Base-by-base conservation (phyloP, 192 early-diverging fungal species). In the Mortierella hygrophila region DNA sequence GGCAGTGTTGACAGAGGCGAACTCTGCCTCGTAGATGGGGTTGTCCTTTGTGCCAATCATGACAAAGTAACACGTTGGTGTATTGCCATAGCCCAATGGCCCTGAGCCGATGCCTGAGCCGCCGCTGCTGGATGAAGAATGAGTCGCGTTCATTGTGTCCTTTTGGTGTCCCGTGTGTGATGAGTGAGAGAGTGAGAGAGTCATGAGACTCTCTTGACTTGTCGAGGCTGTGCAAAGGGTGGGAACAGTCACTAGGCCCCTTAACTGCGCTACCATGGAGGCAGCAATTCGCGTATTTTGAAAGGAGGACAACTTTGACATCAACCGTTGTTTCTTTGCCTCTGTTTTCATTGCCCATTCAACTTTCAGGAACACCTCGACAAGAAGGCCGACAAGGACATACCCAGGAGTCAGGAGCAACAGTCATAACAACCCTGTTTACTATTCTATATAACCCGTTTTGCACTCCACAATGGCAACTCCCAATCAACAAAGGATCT, bases 1-100 rank as follows among this genome's bases (percentile, higher is more conserved):
- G 15, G 84, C 84, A 11, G 84, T 86, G 84, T 70, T 86, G 29
- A 86, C 84, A 1, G 84, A 78, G 71, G 81, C 93, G 77, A 98
- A 94, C 76, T 99, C 98, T 68, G 96, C 92, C 88, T 99, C 99
- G 89, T 97, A 99, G 49, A 99, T 90, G 41, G 99, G 99, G 81
- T 96, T 96, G 90, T 99, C 99, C 46, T 95, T 93, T 65, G 96
- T 95, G 8, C 98, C 98, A 55, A 99, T 95, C 78, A 99, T 97
- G 63, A 91, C 96, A 93, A 99, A 98, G 84, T 98, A 98, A 70
- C 91, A 96, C 26, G 91, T 85, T 44, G 86, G 86, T 40, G 54
- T 57, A 70, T 78, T 82, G 52, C 78, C 79, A 68, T 80, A 54
- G 20, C 78, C 74, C 3, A 77, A 8, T 26, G 75, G 60, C n/a